Conservation (phyloP, 371 early-diverging fungal species). For the Cokeromyces recurvatus region DNA sequence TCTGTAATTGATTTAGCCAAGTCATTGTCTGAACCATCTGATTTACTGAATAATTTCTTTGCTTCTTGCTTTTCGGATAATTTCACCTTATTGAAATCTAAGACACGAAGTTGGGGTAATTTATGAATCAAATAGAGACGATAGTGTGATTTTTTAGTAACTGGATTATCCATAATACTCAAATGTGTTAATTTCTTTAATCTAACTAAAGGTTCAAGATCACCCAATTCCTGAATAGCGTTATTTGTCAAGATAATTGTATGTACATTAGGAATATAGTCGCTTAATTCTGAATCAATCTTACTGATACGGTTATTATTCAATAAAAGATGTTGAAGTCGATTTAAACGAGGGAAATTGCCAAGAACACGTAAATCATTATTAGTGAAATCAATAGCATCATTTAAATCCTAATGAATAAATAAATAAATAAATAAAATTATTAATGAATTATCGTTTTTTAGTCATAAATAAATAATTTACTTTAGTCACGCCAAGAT, state of each 20-base stretch:
- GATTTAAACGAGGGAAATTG: constrained; percentile 83
- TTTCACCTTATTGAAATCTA: constrained; percentile 80
- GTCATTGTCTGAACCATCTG: constrained; percentile 55
- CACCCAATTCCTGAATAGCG: constrained; percentile 72
- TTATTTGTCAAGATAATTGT: constrained; percentile 88
- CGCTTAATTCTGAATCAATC: constrained; percentile 62
- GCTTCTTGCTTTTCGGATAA: constrained; percentile 76
- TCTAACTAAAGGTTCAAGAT: constrained; percentile 68
- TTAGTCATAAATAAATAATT: background rate
- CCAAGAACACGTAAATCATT: constrained; percentile 84
- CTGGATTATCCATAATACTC: constrained; percentile 84
- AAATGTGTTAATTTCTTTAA: constrained; percentile 58
- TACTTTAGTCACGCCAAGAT: constrained; percentile 90
- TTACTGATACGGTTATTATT: constrained; percentile 84
- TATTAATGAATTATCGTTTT: no score
- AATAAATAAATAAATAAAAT: no score
- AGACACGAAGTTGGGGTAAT: constrained; percentile 69
- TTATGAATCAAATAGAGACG: constrained; percentile 79
- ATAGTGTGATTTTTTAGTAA: constrained; percentile 74
- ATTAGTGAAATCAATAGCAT: constrained; percentile 89
- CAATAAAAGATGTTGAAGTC: constrained; percentile 74
- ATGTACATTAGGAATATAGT: constrained; percentile 71
- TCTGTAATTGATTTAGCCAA: constrained; percentile 59
- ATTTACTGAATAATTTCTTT: constrained; percentile 58
- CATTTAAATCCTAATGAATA: constrained; percentile 73